phyloP scores from a whole-genome alignment of 2,329 filamentous ascomycete genomes.

The Mariannaea elegans region DNA sequence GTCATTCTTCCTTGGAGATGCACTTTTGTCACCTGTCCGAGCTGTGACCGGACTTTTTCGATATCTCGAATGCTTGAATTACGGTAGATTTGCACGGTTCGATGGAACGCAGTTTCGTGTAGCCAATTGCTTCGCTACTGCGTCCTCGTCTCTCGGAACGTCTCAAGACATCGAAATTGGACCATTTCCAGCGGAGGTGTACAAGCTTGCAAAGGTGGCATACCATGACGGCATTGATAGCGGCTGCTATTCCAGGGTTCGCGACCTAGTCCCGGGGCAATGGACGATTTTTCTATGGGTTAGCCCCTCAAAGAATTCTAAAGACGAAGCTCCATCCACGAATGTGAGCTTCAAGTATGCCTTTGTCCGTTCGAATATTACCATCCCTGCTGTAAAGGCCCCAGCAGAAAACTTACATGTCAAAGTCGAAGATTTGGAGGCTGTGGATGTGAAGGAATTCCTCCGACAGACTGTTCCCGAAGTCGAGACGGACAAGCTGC shows the following conservation, averaged over 20 bases:
- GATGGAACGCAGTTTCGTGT: neutral
- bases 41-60: slow-evolving; percentile 12
- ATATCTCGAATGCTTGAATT: slow-evolving; percentile 9
- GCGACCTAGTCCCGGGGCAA: slow-evolving; percentile 9
- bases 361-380: slow-evolving; percentile 12
- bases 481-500: slow-evolving; percentile 1
- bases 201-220: neutral
- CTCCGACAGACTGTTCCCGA: slow-evolving; percentile 2
- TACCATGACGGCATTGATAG: neutral
- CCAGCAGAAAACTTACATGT: neutral
- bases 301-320: neutral
- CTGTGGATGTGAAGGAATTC: slow-evolving; percentile 12
- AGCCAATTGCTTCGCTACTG: slow-evolving; percentile 7
- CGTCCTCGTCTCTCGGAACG: slow-evolving; percentile 5
- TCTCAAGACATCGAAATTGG: slow-evolving; percentile 10
- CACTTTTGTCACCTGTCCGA: slow-evolving; percentile 1
- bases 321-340: neutral
- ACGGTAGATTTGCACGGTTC: neutral
- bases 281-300: slow-evolving; percentile 15
- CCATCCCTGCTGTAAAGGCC: neutral
- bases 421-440: slow-evolving; percentile 7
- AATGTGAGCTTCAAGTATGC: slow-evolving; percentile 11
- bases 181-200: slow-evolving; percentile 12
- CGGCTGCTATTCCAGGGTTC: slow-evolving; percentile 10
- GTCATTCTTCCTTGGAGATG: slow-evolving; percentile 14